phyloP scores from a whole-genome alignment of 305 asterid genomes.

The Rubia peregrina region DNA sequence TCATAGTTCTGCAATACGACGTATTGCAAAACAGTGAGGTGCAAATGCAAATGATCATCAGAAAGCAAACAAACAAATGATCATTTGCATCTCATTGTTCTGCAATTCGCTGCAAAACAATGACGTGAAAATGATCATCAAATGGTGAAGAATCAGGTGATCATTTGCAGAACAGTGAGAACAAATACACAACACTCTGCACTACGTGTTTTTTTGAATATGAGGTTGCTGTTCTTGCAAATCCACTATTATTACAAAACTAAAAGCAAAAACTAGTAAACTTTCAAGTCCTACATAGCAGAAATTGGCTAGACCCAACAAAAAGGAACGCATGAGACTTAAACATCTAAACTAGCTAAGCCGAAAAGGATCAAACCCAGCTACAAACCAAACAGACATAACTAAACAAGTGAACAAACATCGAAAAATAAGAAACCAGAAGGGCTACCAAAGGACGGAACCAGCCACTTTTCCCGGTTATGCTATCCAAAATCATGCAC shows the following conservation, averaged over 20 bases:
- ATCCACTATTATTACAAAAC: neutral
- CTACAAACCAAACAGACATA: neutral
- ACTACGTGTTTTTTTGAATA: no score
- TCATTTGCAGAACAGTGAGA: no score
- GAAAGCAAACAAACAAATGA: neutral
- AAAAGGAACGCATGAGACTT: neutral
- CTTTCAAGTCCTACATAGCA: neutral
- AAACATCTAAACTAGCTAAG: neutral
- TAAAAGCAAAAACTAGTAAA: neutral
- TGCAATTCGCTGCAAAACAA: neutral
- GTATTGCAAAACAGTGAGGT: no score
- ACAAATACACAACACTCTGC: no score
- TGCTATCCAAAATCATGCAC: slow-evolving; percentile 10
- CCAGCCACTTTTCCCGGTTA: neutral
- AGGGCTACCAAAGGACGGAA: neutral
- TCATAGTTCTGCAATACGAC: no score
- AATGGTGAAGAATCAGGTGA: no score
- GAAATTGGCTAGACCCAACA: neutral
- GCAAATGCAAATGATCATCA: neutral
- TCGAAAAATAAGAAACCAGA: neutral
- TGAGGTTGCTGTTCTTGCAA: neutral
- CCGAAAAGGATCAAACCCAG: neutral
- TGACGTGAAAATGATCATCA: no score
- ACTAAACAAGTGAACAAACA: neutral
- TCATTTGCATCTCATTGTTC: neutral